Base-by-base conservation (phyloP, 371 early-diverging fungal species). In the Gilbertella persicaria region DNA sequence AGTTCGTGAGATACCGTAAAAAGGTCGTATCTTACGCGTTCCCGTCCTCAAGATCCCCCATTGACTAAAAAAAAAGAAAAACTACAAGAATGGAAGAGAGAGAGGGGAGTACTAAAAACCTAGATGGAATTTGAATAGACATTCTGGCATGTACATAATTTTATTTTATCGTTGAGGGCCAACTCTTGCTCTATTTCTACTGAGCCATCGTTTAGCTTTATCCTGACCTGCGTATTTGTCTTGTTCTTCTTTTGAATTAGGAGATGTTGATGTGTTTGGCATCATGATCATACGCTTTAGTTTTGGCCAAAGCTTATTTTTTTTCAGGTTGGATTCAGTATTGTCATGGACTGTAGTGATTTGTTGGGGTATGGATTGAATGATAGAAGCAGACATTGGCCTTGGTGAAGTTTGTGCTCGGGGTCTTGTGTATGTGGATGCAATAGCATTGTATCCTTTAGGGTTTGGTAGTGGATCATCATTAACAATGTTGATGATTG, bases 31-130 rank as follows among this genome's bases (percentile, higher is more conserved):
- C 67, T 62, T 69, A 69, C 75, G 68, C 71, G 71, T 68, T 68
- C 71, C 71, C 71, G 71, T 75, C 71, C 66, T 66, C 75, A 61
- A 75, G 75, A 75, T 75, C 68, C 64, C 35, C 10, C 12, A 19
- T 45, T 45, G 53, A 45, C 19, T 49, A 46, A 47, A 46, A 35
- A 41, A 9, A 47, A 53, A 43, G 53, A 41, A 42, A 48, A 57
- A 35, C n/a, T 28, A 50, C 4, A 33, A n/a, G 25, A 2, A 25
- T 23, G 21, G 9, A 14, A 24, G 26, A 30, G 19, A 17, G 17
- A 45, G 45, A 29, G 14, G 41, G 41, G 19, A 36, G 8, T 17
- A 17, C 16, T 21, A 39, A 20, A 40, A 40, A 39, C 21, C 24
- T 28, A 33, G 33, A 33, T 33, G 28, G 41, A 49, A 50, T 60